Evolutionary conservation across 2,329 filamentous ascomycete genomes (phyloP), one percentile per base, ranked within the genome.

Genomic region (Exophiala mesophila): DNA sequence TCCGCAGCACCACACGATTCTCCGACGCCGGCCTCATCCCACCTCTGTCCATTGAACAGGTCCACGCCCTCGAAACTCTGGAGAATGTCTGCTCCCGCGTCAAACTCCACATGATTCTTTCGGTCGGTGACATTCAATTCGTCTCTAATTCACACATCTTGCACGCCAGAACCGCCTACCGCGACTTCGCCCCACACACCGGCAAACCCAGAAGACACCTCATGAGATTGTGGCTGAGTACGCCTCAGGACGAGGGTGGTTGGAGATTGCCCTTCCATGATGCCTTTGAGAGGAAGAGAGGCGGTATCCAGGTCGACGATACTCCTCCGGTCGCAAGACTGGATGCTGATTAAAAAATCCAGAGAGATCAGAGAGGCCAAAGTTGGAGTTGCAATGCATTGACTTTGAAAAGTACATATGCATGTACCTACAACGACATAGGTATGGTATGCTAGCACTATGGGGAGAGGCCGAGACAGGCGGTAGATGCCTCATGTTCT

Each of bases 81-180:
- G 88, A 94, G 61, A 78, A 82, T 21, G 88, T 82, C 0, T 90
- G 85, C 66, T 70, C 83, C 58, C 70, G 78, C 4, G 70, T 88
- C 37, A 74, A 83, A 3, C 70, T 94, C 53, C 87, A 94, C 65
- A 94, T 94, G 86, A 69, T 92, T 31, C 73, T 94, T 6, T 85
- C 90, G 53, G 77, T 92, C 13, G 88, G 88, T 35, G 88, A 94
- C 58, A 89, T 94, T 50, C 88, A 94, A 65, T 90, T 94, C 65
- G 59, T 94, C 43, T 80, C 80, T 54, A 94, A 94, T 60, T 76
- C 76, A 36, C 87, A 94, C 59, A 74, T 92, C 3, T 64, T 94
- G 35, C 88, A 94, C 61, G 84, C 87, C 0, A 70, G 88, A 35
- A 94, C 88, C 0, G 85, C 76, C 19, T 94, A 94, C 65, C 85